phyloP scores from a whole-genome alignment of 163 green algal genomes.

The Trebouxia gelatinosa region DNA sequence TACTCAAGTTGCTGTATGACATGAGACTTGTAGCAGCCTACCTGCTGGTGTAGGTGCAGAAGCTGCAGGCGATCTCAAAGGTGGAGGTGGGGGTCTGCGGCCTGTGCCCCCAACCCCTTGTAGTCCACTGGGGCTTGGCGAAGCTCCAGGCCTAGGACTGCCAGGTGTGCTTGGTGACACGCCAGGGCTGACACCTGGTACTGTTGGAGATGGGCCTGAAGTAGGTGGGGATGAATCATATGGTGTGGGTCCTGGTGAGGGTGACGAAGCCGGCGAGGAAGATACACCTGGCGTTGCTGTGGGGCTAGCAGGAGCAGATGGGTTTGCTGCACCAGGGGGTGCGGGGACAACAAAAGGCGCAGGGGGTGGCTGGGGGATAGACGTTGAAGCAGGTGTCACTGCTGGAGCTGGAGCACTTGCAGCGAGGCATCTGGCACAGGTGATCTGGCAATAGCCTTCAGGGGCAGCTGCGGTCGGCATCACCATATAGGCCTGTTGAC shows the following conservation, averaged over 20 bases:
- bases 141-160: not conserved
- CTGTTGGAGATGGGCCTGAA: not conserved
- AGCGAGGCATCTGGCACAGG: constrained; percentile 14
- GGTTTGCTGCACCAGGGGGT: not conserved
- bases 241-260: too few species aligned
- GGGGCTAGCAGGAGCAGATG: not conserved
- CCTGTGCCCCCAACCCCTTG: not conserved
- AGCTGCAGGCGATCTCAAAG: not conserved
- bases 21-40: too few species aligned
- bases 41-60: constrained; percentile 3
- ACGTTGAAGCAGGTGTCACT: not conserved
- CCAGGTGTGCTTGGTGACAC: constrained; percentile 8
- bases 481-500: not conserved
- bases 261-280: not conserved
- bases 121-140: not conserved
- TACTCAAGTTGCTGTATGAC: too few species aligned
- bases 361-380: not conserved
- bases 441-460: constrained; percentile 4
- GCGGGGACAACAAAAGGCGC: not conserved
- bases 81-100: not conserved
- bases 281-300: not conserved
- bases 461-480: not conserved
- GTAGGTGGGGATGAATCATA: too few species aligned
- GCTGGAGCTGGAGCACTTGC: not conserved
- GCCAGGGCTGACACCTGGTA: not conserved